Evolutionary conservation across 2,329 filamentous ascomycete genomes (phyloP), one percentile per base, ranked within the genome.

Genomic region (Rachicladosporium sp.): DNA sequence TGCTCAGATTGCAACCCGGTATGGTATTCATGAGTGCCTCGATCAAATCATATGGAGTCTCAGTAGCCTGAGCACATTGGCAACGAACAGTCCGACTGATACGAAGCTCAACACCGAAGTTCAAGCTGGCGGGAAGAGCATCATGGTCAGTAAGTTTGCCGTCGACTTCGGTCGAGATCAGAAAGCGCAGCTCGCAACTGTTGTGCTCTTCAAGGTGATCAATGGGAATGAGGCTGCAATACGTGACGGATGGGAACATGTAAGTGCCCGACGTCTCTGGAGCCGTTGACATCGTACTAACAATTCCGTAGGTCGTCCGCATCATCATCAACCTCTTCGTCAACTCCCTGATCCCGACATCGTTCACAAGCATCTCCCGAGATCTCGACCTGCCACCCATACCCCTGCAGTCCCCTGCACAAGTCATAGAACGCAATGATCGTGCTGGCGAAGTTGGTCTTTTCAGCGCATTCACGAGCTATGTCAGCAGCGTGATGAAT

Each of bases 81-180:
- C 86, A 9, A 80, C 81, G 4, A 78, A 84, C 40, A 69, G 68
- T 2, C 75, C 82, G 3, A 82, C 83, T 34, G 94, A 83, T 58
- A 98, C 89, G 2, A 68, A 78, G 7, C 71, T 98, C 21, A 98
- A 98, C 56, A 96, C 93, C 0, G 91, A 96, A 60, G 85, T 98
- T 2, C 88, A 96, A 59, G 86, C 81, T 9, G 52, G 52, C 40
- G 83, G 91, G 48, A 88, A 83, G 60, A 91, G 81, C 54, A 86
- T 98, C 41, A 98, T 98, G 91, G 93, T 98, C 50, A 96, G 89
- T 58, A 89, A 96, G 66, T 78, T 95, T 46, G 89, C 93, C 34
- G 91, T 98, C 44, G 88, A 93, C 56, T 86, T 98, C 55, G 91
- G 91, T 31, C 74, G 89, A 49, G 86, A 98, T 59, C 89, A 93